phyloP scores from a whole-genome alignment of 140 eudicot species.

The Eryngium alpinum region DNA sequence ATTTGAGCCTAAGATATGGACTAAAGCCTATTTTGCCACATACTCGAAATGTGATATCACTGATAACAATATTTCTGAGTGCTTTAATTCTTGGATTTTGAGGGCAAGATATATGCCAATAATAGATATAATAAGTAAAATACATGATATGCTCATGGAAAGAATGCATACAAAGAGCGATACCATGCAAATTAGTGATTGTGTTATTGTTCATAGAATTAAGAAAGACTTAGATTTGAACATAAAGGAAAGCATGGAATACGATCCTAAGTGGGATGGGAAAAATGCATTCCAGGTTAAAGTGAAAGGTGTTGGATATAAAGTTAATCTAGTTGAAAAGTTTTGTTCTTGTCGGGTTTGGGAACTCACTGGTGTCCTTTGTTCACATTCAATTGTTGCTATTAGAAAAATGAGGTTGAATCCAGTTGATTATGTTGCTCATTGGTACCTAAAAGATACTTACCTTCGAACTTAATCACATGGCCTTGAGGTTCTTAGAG shows the following conservation, averaged over 20 bases:
- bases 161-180: not conserved
- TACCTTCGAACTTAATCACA: not conserved
- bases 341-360: not conserved
- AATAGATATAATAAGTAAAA: too few species aligned
- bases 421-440: not conserved
- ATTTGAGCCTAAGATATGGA: too few species aligned
- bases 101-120: too few species aligned
- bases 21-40: too few species aligned
- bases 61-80: too few species aligned
- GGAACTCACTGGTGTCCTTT: too few species aligned
- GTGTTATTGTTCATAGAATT: not conserved
- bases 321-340: not conserved
- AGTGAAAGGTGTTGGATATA: not conserved
- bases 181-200: not conserved
- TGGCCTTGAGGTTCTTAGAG: not conserved
- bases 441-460: not conserved
- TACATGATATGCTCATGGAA: too few species aligned
- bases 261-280: not conserved
- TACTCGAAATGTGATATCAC: too few species aligned
- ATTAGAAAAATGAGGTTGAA: not conserved
- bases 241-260: not conserved
- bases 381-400: too few species aligned
- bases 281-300: not conserved
- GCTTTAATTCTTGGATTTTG: too few species aligned
- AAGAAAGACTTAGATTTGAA: not conserved